A percentile compares a stretch with the other conserved stretches of the same genome.
Conservation (phyloP, 1,139 yeast species). For the Kodamaea alishanica region DNA sequence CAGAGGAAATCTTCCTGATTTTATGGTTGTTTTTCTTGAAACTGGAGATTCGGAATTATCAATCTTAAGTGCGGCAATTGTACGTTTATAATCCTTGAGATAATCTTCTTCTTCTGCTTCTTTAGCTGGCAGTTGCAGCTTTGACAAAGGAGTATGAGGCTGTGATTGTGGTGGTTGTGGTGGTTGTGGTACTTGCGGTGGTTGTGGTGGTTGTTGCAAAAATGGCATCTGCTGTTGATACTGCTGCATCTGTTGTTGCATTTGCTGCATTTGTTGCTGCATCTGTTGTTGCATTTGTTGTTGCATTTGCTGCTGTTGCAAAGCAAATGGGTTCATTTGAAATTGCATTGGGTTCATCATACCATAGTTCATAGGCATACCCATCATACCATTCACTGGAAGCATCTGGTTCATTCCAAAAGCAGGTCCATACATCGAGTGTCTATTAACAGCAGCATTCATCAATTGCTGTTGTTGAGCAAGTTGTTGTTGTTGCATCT, state of each 20-base stretch:
- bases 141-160: not conserved
- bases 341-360: conserved; percentile 12
- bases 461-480: conserved; percentile 13
- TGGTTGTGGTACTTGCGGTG: not conserved
- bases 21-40: conserved; percentile 33
- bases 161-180: conserved; percentile 1
- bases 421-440: conserved; percentile 4
- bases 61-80: conserved; percentile 5
- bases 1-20: conserved; percentile 37
- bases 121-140: conserved; percentile 2
- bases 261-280: conserved; percentile 7
- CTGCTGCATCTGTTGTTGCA: conserved; percentile 10
- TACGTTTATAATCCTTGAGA: conserved; percentile 6
- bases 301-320: conserved; percentile 7
- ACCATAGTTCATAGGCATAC: conserved; percentile 7
- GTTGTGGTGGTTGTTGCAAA: conserved; percentile 5
- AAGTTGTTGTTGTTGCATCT: conserved; percentile 15
- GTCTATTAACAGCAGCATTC: conserved; percentile 6
- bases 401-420: conserved; percentile 5
- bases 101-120: conserved; percentile 6
- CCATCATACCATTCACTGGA: conserved; percentile 4
- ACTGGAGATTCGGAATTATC: conserved; percentile 19
- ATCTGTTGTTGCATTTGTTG: conserved; percentile 8
- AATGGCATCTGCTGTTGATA: conserved; percentile 6
- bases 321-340: conserved; percentile 10